phyloP scores from a whole-genome alignment of 2,329 filamentous ascomycete species.

The Fusarium aywerte region DNA sequence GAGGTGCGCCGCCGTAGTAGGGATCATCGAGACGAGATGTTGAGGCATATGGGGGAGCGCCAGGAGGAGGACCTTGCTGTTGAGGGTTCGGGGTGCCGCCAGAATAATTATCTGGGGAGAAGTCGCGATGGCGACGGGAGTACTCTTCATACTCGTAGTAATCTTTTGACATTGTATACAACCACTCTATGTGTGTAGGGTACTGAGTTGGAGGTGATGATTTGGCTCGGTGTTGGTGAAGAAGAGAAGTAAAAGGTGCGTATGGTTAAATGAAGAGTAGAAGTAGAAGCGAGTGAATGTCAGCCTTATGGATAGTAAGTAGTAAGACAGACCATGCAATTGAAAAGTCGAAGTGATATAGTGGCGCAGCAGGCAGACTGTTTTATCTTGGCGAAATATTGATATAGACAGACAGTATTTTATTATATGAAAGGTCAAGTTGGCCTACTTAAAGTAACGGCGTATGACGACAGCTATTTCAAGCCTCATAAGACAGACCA shows the following conservation, averaged over 20 bases:
- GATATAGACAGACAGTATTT: background rate
- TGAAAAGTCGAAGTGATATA: slow-evolving; percentile 1
- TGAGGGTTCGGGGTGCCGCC: slow-evolving; percentile 42
- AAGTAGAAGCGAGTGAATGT: background rate
- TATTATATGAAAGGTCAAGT: background rate
- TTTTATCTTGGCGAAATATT: background rate
- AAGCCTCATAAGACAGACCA: slow-evolving; percentile 3
- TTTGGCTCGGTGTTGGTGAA: background rate
- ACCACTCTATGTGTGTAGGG: background rate
- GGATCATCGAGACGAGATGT: slow-evolving; percentile 44
- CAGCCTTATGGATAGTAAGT: slow-evolving; percentile 27
- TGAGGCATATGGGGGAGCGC: slow-evolving; percentile 37
- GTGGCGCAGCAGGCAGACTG: slow-evolving; percentile 14
- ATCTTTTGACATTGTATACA: slow-evolving; percentile 37
- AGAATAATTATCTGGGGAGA: slow-evolving; percentile 50
- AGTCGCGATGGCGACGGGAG: slow-evolving; percentile 43
- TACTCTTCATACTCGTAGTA: slow-evolving; percentile 49
- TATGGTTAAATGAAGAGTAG: background rate
- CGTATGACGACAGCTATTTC: slow-evolving; percentile 1
- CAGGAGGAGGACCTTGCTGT: slow-evolving; percentile 28
- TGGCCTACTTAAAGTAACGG: background rate
- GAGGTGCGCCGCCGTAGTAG: slow-evolving; percentile 35
- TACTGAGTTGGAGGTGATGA: background rate
- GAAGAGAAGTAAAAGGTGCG: background rate
- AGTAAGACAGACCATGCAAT: slow-evolving; percentile 3